Evolutionary conservation across 108 stramenopile species (phyloP).

Genomic region (Parietichytrium sp.): DNA sequence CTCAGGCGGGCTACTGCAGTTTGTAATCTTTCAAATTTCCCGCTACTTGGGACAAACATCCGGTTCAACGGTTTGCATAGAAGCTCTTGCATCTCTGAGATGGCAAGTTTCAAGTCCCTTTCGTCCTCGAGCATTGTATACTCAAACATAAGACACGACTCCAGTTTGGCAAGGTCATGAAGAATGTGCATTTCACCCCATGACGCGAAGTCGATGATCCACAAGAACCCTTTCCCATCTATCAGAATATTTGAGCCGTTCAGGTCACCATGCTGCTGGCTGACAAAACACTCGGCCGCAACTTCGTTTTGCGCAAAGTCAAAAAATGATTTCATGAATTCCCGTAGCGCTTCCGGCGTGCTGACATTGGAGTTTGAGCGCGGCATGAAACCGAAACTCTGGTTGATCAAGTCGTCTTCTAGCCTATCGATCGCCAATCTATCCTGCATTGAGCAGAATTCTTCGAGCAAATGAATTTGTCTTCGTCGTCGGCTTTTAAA

Average conservation of each 20-base stretch:
- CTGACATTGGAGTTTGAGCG: background rate
- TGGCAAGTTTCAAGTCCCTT: background rate
- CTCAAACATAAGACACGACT: conserved; percentile 9
- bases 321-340: too few species aligned
- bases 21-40: too few species aligned
- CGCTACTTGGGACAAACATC: too few species aligned
- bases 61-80: background rate
- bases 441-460: too few species aligned
- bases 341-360: background rate
- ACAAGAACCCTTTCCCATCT: conserved; percentile 5
- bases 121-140: background rate
- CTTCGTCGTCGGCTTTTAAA: background rate
- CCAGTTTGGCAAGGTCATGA: conserved; percentile 7
- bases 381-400: too few species aligned
- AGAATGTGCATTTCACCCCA: background rate
- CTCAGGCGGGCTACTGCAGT: background rate
- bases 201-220: conserved; percentile 28
- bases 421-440: too few species aligned
- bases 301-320: background rate
- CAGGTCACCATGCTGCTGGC: background rate
- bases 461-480: background rate
- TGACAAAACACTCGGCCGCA: background rate
- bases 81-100: background rate
- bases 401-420: background rate
- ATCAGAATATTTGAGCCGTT: conserved; percentile 4